Base-by-base conservation (phyloP, 1,284 basidiomycete species). In the Sphagnurus paluster region DNA sequence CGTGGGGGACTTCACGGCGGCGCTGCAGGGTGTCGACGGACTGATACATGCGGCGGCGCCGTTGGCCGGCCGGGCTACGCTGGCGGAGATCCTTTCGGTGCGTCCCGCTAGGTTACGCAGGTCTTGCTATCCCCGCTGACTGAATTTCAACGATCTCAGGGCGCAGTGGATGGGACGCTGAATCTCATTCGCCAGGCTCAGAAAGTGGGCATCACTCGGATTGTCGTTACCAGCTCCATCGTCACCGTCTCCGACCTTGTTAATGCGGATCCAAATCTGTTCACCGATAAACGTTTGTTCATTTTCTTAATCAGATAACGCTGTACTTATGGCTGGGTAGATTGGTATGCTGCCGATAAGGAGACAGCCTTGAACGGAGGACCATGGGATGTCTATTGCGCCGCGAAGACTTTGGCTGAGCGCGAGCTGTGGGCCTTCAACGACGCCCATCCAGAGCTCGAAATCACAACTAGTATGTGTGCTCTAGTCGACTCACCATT, bases 31-130 rank as follows among this genome's bases (percentile, higher is more conserved):
- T 11, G 58, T 63, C 8, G 50, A 56, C 39, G 62, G 54, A 2
- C 38, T 66, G 13, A 63, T 66, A 6, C 63, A 66, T 41, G 44
- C 57, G 6, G 65, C 62, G 2, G 56, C 62, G 4, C 65, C 65
- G 11, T 46, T 67, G 5, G 44, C 58, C 4, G 48, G 51, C 5
- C 47, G 50, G 14, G 45, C 33, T 6, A 29, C 39, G 13, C 46
- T 52, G 2, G 56, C 56, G 20, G 48, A 42, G 2, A 34, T 62
- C 14, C 34, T 65, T 6, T 43, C 47, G 17, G 62, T 64, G 35
- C 39, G 54, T 11, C 6, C 4, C 10, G 10, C 13, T 39, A 4
- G 10, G 9, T 5, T 23, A 6, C 20, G 6, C 26, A n/a, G 16
- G n/a, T n/a, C n/a, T 30, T 19, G 6, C 25, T 33, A 16, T 5